Evolutionary conservation across 805 yeast genomes (phyloP).

Genomic region (Wickerhamomyces hampshirensis): DNA sequence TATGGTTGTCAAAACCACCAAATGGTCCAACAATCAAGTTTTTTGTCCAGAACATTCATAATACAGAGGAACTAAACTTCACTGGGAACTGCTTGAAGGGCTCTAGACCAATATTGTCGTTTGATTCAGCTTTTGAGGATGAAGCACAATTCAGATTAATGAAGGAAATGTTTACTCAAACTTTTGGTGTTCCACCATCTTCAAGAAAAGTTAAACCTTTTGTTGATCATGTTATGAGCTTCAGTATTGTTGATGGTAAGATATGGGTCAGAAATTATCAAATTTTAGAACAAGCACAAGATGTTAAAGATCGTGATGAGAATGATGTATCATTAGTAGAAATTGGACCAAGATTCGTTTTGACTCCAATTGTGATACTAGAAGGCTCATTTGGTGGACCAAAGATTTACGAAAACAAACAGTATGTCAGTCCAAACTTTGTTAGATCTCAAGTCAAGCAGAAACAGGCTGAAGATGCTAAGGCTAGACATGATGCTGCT

Average conservation of each 20-base stretch:
- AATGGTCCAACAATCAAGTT: constrained; percentile 96
- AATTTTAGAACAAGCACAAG: constrained; percentile 61
- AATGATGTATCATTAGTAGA: constrained; percentile 76
- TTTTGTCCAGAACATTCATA: constrained; percentile 90
- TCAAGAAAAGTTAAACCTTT: constrained; percentile 94
- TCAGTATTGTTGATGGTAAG: constrained; percentile 87
- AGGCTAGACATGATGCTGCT: constrained; percentile 74
- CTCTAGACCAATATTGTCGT: constrained; percentile 88
- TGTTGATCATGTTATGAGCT: constrained; percentile 90
- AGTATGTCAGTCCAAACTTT: constrained; percentile 93
- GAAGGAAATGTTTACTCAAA: constrained; percentile 77
- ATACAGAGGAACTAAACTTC: constrained; percentile 92
- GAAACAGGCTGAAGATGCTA: constrained; percentile 76
- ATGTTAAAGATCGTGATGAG: constrained; percentile 49
- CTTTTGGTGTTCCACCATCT: constrained; percentile 92
- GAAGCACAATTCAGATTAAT: constrained; percentile 66
- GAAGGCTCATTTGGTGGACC: constrained; percentile 99
- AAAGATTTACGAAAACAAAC: constrained; percentile 93
- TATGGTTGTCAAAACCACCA: constrained; percentile 95
- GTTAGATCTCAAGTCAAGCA: constrained; percentile 85
- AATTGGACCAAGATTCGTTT: constrained; percentile 94
- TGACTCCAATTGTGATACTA: constrained; percentile 83
- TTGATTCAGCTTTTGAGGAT: constrained; percentile 73
- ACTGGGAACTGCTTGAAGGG: constrained; percentile 96
- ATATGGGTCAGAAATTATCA: constrained; percentile 96